A percentile compares a stretch with the other conserved stretches of the same genome.
phyloP scores from a whole-genome alignment of 2,329 filamentous ascomycete species.

The Cytospora piceae region DNA sequence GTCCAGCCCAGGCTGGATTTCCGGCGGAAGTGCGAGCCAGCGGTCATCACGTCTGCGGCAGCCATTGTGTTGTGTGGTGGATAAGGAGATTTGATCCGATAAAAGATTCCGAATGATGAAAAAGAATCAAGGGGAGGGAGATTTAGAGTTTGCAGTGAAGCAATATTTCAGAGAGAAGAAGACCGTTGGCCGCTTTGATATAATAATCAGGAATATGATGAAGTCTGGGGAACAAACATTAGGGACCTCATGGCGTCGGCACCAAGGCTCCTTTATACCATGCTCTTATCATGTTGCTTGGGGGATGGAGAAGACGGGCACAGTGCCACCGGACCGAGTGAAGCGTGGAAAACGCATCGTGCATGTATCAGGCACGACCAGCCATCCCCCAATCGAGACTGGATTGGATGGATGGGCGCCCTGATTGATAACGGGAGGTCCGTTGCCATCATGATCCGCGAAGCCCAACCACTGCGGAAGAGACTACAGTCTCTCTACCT shows the following conservation, averaged over 20 bases:
- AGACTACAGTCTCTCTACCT: background rate
- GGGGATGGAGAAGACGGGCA: background rate
- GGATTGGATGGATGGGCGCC: slow-evolving; percentile 9
- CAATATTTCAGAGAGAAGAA: background rate
- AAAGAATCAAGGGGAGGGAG: slow-evolving; percentile 1
- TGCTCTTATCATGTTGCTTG: slow-evolving; percentile 13
- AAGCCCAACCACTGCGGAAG: background rate
- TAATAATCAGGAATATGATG: background rate
- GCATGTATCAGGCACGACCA: slow-evolving; percentile 11
- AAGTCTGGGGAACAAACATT: background rate
- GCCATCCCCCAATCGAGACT: background rate
- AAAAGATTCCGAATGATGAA: background rate
- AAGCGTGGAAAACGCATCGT: slow-evolving; percentile 17
- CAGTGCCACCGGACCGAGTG: slow-evolving; percentile 10
- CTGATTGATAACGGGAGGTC: slow-evolving; percentile 12
- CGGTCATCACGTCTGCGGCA: slow-evolving; percentile 10
- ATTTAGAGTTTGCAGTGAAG: background rate
- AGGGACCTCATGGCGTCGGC: background rate
- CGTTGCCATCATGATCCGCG: slow-evolving; percentile 15
- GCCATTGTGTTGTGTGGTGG: slow-evolving; percentile 7
- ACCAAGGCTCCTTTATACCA: slow-evolving; percentile 10
- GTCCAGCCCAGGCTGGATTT: slow-evolving; percentile 17
- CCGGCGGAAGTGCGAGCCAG: slow-evolving; percentile 15
- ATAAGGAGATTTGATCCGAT: background rate
- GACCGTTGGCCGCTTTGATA: background rate